Percentiles rank a stretch among this genome's conserved stretches.
Conservation (phyloP, 2,329 filamentous ascomycete genomes). For the Alternaria atra region DNA sequence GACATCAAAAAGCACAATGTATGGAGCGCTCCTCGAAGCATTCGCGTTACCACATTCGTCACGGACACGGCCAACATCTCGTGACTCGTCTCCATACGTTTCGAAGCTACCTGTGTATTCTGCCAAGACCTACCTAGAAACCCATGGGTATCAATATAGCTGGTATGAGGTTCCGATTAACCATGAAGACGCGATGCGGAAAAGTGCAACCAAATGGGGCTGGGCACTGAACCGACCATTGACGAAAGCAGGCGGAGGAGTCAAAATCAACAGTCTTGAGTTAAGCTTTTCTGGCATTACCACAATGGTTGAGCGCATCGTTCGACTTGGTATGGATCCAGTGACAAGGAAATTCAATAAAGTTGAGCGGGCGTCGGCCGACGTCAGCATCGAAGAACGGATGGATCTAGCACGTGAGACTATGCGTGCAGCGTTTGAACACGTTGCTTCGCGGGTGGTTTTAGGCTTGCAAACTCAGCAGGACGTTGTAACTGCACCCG, state of each 20-base stretch:
- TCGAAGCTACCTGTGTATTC: conserved; percentile 10
- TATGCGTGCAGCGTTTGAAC: conserved; percentile 87
- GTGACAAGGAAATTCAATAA: conserved; percentile 40
- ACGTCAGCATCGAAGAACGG: conserved; percentile 68
- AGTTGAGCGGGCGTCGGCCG: conserved; percentile 39
- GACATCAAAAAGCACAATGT: conserved; percentile 72
- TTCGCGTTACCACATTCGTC: conserved; percentile 73
- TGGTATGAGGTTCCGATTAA: conserved; percentile 67
- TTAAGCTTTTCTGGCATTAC: conserved; percentile 73
- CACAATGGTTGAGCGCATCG: conserved; percentile 69
- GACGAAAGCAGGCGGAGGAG: conserved; percentile 54
- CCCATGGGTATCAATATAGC: conserved; percentile 44
- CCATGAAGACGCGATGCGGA: conserved; percentile 67
- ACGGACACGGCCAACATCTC: conserved; percentile 5
- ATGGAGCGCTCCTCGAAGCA: conserved; percentile 78
- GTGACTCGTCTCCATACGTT: background rate
- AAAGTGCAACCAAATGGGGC: conserved; percentile 60
- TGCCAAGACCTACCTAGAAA: conserved; percentile 32
- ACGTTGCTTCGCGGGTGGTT: conserved; percentile 78
- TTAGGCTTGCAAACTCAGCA: conserved; percentile 66
- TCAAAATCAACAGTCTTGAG: conserved; percentile 43
- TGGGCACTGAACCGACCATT: conserved; percentile 79
- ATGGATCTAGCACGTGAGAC: conserved; percentile 73
- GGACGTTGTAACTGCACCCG: conserved; percentile 39
- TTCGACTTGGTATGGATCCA: conserved; percentile 51